Conservation (phyloP, 164 flowering plant genomes). For the Stephania cephalantha region DNA sequence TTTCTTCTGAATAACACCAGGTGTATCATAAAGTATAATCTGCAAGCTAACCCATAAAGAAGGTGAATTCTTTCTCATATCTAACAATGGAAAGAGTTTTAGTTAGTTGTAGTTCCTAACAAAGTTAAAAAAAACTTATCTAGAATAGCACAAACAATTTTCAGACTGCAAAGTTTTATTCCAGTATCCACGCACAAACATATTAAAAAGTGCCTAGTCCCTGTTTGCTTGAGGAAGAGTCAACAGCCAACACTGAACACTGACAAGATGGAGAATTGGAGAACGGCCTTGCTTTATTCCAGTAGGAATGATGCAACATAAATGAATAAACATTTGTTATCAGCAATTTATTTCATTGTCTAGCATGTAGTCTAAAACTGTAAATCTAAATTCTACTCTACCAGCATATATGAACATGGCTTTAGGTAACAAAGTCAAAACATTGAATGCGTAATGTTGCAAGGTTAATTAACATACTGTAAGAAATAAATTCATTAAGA, state of each 20-base stretch:
- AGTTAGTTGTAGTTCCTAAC: neutral
- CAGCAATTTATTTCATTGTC: neutral
- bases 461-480: neutral
- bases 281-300: no score
- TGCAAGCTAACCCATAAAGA: constrained; percentile 39
- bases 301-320: neutral
- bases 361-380: neutral
- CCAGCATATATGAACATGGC: neutral
- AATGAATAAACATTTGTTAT: neutral
- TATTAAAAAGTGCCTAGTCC: no score
- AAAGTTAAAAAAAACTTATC: neutral
- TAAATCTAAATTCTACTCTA: neutral
- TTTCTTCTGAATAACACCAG: constrained; percentile 93
- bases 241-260: no score
- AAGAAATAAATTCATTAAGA: neutral
- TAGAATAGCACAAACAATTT: neutral
- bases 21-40: constrained; percentile 96
- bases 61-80: constrained; percentile 14
- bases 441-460: neutral
- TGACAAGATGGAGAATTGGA: no score
- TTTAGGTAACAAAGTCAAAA: neutral
- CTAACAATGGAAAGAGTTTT: neutral
- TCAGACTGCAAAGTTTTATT: neutral
- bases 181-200: neutral
- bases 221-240: no score